Evolutionary conservation across 805 yeast species (phyloP).

Genomic region (Starmerella powellii): DNA sequence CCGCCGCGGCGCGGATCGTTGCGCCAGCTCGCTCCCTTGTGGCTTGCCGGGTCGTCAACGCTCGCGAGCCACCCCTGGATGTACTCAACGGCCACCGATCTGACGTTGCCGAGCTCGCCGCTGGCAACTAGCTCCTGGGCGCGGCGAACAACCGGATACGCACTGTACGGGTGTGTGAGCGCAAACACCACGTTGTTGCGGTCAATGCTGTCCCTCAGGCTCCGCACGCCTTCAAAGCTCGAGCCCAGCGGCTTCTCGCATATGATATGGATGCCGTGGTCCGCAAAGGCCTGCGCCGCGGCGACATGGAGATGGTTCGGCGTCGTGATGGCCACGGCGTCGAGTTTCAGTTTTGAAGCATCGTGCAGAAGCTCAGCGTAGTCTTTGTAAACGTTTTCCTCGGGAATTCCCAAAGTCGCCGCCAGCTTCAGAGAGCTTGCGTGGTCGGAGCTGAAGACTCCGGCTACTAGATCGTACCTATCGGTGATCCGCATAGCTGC

Average conservation of each 20-base stretch:
- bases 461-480: constrained; percentile 4
- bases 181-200: not conserved
- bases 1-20: constrained; percentile 4
- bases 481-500: constrained; percentile 4
- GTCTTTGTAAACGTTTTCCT: not conserved
- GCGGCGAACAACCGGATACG: not conserved
- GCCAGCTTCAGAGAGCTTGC: not conserved
- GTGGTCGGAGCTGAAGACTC: constrained; percentile 2
- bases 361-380: not conserved
- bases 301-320: constrained; percentile 4
- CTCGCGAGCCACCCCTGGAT: constrained; percentile 8
- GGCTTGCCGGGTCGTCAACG: not conserved
- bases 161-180: constrained; percentile 5
- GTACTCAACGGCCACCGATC: constrained; percentile 5
- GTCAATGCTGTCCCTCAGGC: not conserved
- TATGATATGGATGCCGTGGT: constrained; percentile 4
- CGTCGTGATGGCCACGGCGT: constrained; percentile 5
- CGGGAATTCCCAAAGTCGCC: not conserved
- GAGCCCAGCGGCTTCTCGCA: constrained; percentile 9
- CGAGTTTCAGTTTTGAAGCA: not conserved
- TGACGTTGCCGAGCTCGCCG: constrained; percentile 4
- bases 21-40: constrained; percentile 6
- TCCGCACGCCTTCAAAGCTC: not conserved
- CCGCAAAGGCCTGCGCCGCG: constrained; percentile 1
- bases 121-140: not conserved